Evolutionary conservation across 2,329 filamentous ascomycete genomes (phyloP).

Genomic region (Biscogniauxia mediterranea): DNA sequence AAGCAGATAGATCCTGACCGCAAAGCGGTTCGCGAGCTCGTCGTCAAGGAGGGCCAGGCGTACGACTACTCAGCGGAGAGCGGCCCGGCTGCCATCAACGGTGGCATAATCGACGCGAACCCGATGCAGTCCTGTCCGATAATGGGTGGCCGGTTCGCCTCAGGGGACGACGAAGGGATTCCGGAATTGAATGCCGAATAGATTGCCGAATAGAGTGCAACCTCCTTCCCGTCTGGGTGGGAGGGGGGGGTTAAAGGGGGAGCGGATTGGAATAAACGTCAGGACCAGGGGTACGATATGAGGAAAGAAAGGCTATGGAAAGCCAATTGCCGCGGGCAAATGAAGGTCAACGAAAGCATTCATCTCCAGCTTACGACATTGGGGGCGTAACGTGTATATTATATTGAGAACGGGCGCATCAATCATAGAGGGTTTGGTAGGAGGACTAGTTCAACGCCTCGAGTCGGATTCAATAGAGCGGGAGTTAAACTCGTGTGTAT

Average conservation of each 20-base stretch:
- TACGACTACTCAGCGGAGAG: background rate
- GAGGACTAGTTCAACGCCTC: background rate
- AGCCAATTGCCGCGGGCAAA: background rate
- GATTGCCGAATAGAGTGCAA: too few relatives aligned
- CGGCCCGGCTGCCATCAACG: background rate
- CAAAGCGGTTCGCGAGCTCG: conserved; percentile 5
- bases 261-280: background rate
- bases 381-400: background rate
- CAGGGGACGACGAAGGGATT: background rate
- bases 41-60: background rate
- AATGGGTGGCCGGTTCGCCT: background rate
- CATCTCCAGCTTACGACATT: background rate
- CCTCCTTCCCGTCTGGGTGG: too few relatives aligned
- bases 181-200: background rate
- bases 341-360: background rate
- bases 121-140: background rate
- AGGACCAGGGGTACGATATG: too few relatives aligned
- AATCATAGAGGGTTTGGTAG: background rate
- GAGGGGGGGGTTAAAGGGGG: too few relatives aligned
- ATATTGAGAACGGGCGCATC: background rate
- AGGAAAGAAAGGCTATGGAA: too few relatives aligned
- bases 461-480: background rate
- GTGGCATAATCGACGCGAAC: background rate
- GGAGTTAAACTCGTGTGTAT: background rate
- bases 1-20: conserved; percentile 50